phyloP scores from a whole-genome alignment of 2,329 filamentous ascomycete species.

The Sarocladium strictum region DNA sequence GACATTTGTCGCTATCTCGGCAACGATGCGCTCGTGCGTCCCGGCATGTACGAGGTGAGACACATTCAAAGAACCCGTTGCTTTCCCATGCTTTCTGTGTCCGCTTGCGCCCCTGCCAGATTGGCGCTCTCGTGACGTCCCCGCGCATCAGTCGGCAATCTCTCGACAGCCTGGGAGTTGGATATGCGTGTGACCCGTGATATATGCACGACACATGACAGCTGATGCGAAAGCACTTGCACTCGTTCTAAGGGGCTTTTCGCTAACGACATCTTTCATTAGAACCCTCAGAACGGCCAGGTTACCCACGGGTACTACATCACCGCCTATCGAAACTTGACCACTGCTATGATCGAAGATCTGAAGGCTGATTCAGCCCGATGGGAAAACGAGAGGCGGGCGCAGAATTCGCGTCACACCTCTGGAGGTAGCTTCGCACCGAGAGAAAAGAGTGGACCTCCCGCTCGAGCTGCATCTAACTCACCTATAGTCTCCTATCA shows the following conservation, averaged over 20 bases:
- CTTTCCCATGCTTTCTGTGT: background rate
- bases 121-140: background rate
- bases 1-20: constrained; percentile 81
- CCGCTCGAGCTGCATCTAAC: constrained; percentile 51
- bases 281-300: constrained; percentile 53
- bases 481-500: constrained; percentile 52
- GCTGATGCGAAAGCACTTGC: background rate
- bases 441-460: constrained; percentile 41
- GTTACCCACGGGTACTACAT: constrained; percentile 69
- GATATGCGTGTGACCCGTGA: background rate
- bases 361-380: constrained; percentile 56
- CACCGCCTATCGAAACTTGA: constrained; percentile 72
- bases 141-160: too few relatives aligned
- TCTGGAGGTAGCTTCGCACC: constrained; percentile 53
- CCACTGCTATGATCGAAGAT: constrained; percentile 61
- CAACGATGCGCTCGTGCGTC: constrained; percentile 74
- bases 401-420: constrained; percentile 46
- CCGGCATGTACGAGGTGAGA: constrained; percentile 64
- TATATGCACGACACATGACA: background rate
- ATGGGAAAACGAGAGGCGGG: constrained; percentile 55
- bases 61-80: background rate
- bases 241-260: background rate
- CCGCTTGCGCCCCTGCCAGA: background rate
- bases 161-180: too few relatives aligned
- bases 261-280: constrained; percentile 20